A percentile compares a stretch with the other conserved stretches of the same genome.
Conservation (phyloP, 169 alveolate species). For the Perkinsus marinus region DNA sequence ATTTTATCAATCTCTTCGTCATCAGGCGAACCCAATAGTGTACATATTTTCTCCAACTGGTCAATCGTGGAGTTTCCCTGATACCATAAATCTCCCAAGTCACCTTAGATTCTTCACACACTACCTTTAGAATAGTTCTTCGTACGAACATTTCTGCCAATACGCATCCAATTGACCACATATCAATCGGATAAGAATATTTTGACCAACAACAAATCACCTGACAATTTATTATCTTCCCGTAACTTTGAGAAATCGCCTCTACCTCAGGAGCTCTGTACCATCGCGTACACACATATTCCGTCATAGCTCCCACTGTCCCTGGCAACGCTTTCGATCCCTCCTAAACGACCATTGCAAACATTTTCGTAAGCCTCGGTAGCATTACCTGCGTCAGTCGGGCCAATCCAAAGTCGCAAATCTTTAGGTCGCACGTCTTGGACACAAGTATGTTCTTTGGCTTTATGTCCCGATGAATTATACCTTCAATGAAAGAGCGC, state of each 20-base stretch:
- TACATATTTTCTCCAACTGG: conserved; percentile 78
- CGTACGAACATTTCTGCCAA: conserved; percentile 75
- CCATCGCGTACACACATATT: conserved; percentile 95
- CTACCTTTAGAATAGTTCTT: conserved; percentile 55
- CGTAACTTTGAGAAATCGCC: background rate
- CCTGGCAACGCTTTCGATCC: background rate
- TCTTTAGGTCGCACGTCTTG: conserved; percentile 86
- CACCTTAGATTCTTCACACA: conserved; percentile 14
- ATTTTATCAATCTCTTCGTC: conserved; percentile 70
- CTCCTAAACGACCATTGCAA: no score
- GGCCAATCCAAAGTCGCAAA: conserved; percentile 93
- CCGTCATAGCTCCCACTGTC: conserved; percentile 44
- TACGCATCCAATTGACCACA: conserved; percentile 91
- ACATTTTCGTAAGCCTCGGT: no score
- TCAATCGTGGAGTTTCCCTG: conserved; percentile 58
- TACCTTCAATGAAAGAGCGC: background rate
- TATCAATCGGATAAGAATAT: conserved; percentile 87
- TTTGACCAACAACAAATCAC: conserved; percentile 73
- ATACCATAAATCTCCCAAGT: conserved; percentile 1
- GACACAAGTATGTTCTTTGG: conserved; percentile 89
- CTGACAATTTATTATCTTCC: background rate
- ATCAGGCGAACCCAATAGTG: conserved; percentile 83
- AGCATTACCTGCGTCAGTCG: conserved; percentile 29
- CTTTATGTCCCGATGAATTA: conserved; percentile 58
- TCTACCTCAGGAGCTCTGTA: conserved; percentile 94